phyloP scores from a whole-genome alignment of 192 early-diverging fungal species.

The Cetraspora pellucida region DNA sequence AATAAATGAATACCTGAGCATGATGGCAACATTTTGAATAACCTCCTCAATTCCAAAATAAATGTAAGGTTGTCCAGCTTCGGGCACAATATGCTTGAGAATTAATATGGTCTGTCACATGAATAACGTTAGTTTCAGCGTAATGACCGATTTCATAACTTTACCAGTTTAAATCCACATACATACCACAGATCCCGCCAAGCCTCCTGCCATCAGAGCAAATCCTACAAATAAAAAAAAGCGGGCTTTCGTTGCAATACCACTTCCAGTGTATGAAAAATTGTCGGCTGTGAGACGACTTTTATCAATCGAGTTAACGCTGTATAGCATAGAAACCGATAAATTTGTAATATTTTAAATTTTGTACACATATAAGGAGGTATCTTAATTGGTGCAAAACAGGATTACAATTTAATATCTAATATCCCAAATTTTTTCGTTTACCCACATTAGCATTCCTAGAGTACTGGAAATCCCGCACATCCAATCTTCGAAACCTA shows the following conservation, averaged over 20 bases:
- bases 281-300: conserved; percentile 48
- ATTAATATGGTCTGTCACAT: conserved; percentile 36
- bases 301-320: conserved; percentile 59
- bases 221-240: conserved; percentile 62
- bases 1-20: conserved; percentile 33
- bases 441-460: conserved; percentile 61
- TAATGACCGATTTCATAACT: too few relatives aligned
- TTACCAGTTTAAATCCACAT: background rate
- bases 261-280: conserved; percentile 43
- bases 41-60: conserved; percentile 37
- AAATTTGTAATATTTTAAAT: background rate
- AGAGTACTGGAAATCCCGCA: conserved; percentile 58
- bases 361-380: background rate
- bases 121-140: too few relatives aligned
- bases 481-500: conserved; percentile 59
- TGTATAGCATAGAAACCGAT: conserved; percentile 12
- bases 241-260: conserved; percentile 50
- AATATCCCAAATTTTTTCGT: too few relatives aligned
- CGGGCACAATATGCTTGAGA: conserved; percentile 34
- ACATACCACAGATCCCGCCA: conserved; percentile 58
- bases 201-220: conserved; percentile 61
- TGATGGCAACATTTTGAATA: conserved; percentile 25
- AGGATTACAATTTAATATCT: too few relatives aligned
- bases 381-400: background rate
- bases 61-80: conserved; percentile 20